phyloP scores from a whole-genome alignment of 352 stramenopile genomes.

The Phytophthora sp. region DNA sequence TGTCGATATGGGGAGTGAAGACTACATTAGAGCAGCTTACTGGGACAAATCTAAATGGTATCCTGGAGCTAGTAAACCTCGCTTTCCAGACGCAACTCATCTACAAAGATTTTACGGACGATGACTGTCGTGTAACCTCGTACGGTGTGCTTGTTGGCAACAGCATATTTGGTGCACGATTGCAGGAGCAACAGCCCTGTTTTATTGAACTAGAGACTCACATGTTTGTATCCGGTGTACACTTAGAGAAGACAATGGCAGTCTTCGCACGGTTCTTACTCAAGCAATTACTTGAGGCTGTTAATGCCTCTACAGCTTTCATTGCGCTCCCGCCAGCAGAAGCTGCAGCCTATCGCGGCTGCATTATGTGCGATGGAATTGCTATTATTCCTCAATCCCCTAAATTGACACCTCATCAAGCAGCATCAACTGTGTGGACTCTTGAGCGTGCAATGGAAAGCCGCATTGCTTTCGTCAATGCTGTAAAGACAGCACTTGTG shows the following conservation, averaged over 20 bases:
- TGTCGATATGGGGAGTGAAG: conserved; percentile 35
- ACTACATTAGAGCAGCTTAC: conserved; percentile 25
- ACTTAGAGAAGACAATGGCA: conserved; percentile 52
- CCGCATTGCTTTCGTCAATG: conserved; percentile 45
- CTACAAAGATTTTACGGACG: conserved; percentile 28
- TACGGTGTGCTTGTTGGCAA: conserved; percentile 35
- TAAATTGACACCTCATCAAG: background rate
- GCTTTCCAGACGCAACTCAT: conserved; percentile 8
- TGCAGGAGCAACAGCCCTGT: background rate
- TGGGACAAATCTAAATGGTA: conserved; percentile 10
- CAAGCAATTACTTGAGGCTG: conserved; percentile 45
- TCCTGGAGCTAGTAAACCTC: conserved; percentile 15
- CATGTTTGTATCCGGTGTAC: conserved; percentile 39
- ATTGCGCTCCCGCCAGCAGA: conserved; percentile 10
- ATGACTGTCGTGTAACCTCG: conserved; percentile 26
- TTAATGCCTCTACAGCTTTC: conserved; percentile 7
- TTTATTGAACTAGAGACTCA: conserved; percentile 41
- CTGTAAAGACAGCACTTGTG: conserved; percentile 56
- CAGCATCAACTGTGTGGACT: conserved; percentile 12
- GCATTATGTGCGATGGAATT: conserved; percentile 24
- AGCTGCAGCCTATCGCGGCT: conserved; percentile 7
- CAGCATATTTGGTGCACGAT: conserved; percentile 12
- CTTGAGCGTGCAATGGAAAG: conserved; percentile 35
- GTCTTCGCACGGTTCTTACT: conserved; percentile 58
- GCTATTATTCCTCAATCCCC: conserved; percentile 7